These are phyloP conservation scores for Scutellaria baicalensis DNA, from an alignment of 257 asterid genomes.

Conservation along the genomic window DNA sequence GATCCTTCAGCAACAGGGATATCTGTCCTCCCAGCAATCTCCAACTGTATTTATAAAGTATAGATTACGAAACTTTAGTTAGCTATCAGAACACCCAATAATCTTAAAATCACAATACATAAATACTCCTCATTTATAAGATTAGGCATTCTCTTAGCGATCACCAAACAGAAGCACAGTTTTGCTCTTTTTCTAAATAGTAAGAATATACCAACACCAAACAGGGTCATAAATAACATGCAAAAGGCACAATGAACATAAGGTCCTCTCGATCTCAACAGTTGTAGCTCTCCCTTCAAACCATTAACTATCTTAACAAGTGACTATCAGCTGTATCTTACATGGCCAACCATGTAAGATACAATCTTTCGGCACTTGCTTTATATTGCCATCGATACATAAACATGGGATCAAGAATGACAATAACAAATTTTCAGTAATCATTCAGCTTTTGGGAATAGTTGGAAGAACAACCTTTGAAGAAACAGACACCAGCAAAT, in stretches of 20 bases:
- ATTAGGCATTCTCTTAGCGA: background rate
- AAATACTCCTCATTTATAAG: background rate
- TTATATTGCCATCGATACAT: background rate
- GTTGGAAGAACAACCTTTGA: background rate
- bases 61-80: background rate
- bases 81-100: background rate
- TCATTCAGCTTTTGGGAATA: background rate
- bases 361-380: background rate
- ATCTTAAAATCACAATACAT: background rate
- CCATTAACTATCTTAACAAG: background rate
- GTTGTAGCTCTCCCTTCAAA: background rate
- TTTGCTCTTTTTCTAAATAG: background rate
- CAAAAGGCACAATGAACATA: background rate
- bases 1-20: conserved; percentile 99
- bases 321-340: background rate
- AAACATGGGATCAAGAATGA: background rate
- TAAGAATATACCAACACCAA: background rate
- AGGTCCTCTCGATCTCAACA: background rate
- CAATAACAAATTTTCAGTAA: background rate
- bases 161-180: background rate
- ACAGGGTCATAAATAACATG: background rate
- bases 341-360: background rate
- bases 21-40: conserved; percentile 84
- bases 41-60: conserved; percentile 50
- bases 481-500: background rate